These are phyloP conservation scores for Echites panduratus DNA, from an alignment of 257 asterid species.

Conservation along the genomic window DNA sequence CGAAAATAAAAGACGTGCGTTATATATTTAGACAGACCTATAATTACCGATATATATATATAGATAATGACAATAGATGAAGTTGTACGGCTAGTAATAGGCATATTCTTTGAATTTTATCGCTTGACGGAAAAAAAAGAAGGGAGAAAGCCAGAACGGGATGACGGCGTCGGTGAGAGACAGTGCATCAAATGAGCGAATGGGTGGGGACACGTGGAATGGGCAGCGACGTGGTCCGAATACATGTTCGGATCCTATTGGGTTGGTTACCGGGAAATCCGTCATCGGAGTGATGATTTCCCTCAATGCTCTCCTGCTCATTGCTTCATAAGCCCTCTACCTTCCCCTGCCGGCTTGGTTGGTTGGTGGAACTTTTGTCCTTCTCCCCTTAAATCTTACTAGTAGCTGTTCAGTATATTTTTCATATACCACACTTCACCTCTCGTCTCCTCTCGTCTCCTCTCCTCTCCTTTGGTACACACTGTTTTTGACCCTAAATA, in stretches of 20 bases:
- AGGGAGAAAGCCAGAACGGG: neutral
- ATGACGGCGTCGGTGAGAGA: constrained; percentile 26
- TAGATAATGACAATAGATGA: neutral
- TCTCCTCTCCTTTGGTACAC: no score
- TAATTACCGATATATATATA: constrained; percentile 10
- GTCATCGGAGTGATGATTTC: constrained; percentile 19
- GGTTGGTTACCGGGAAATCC: constrained; percentile 10
- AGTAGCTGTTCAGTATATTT: no score
- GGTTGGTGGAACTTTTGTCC: neutral
- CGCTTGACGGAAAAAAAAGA: constrained; percentile 27
- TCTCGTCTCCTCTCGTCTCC: no score
- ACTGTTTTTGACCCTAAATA: no score
- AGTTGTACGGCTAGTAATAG: neutral
- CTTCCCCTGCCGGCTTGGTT: constrained; percentile 2
- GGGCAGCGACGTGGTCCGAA: neutral
- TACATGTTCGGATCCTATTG: constrained; percentile 15
- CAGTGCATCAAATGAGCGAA: neutral
- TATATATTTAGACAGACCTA: neutral
- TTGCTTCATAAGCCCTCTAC: neutral
- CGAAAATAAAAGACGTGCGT: constrained; percentile 22
- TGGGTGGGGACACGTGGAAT: constrained; percentile 25
- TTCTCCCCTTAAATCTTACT: neutral
- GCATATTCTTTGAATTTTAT: constrained; percentile 7
- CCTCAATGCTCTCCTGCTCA: neutral
- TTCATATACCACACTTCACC: no score